Percentiles rank a stretch among this genome's conserved stretches.
Conservation (phyloP, 2,329 filamentous ascomycete genomes). For the Plenodomus lindquistii region DNA sequence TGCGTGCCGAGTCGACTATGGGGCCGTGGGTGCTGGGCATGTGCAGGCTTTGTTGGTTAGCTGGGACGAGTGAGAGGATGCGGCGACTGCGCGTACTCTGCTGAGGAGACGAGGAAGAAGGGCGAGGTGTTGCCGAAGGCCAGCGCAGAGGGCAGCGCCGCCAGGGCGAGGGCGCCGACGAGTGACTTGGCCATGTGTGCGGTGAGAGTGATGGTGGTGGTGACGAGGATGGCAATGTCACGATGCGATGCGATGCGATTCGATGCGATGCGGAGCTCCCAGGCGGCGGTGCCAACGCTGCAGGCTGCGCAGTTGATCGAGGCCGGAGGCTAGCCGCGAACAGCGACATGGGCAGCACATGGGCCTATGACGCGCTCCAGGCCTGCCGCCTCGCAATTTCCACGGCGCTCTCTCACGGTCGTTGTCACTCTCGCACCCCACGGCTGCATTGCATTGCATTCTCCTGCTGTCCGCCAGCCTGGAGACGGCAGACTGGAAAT, state of each 20-base stretch:
- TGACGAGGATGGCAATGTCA: constrained; percentile 10
- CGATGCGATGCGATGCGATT: neutral
- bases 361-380: too few species aligned
- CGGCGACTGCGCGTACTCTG: constrained; percentile 63
- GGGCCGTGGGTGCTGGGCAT: constrained; percentile 29
- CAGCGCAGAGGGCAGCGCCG: constrained; percentile 60
- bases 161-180: constrained; percentile 53
- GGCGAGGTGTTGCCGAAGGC: constrained; percentile 88
- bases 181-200: constrained; percentile 49
- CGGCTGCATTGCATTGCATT: too few species aligned
- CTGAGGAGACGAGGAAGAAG: constrained; percentile 84
- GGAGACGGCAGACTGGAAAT: neutral
- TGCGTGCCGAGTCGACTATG: constrained; percentile 49
- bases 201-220: constrained; percentile 9
- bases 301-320: too few species aligned
- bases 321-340: too few species aligned
- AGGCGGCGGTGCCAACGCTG: constrained; percentile 2
- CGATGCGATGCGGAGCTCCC: too few species aligned
- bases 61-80: constrained; percentile 13
- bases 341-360: too few species aligned
- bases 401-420: too few species aligned
- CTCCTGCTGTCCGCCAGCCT: too few species aligned
- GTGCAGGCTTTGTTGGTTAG: constrained; percentile 36
- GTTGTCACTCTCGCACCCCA: too few species aligned
- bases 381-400: too few species aligned